These are phyloP conservation scores for Pyrrhoderma noxium DNA, from an alignment of 1,284 basidiomycete genomes.

Conservation along the genomic window DNA sequence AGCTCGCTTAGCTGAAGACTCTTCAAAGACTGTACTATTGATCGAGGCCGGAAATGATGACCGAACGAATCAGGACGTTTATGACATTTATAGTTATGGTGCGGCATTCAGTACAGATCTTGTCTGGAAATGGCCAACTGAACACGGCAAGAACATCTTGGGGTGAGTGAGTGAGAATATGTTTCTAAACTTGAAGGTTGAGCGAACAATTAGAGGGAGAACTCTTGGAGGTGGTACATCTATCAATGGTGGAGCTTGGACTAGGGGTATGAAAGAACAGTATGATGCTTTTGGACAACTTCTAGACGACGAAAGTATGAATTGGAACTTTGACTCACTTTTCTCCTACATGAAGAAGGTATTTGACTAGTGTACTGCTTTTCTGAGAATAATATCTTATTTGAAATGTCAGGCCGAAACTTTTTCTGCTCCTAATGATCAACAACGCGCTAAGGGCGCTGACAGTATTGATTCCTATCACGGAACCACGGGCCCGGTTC, in stretches of 20 bases:
- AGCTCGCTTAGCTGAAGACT: constrained; percentile 50
- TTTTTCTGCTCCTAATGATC: constrained; percentile 24
- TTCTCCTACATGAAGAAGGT: constrained; percentile 43
- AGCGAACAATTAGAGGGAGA: constrained; percentile 35
- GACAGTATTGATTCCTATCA: constrained; percentile 26
- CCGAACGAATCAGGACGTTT: constrained; percentile 38
- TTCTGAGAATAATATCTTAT: not conserved
- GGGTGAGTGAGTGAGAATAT: constrained; percentile 30
- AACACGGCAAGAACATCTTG: constrained; percentile 37
- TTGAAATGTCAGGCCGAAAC: not conserved
- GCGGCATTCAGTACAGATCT: constrained; percentile 39
- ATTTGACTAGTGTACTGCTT: not conserved
- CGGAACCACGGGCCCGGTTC: constrained; percentile 31
- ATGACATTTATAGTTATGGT: constrained; percentile 43
- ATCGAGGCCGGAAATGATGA: constrained; percentile 53
- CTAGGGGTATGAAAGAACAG: constrained; percentile 47
- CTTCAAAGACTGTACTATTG: constrained; percentile 42
- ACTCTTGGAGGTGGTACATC: constrained; percentile 53
- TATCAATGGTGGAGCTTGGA: constrained; percentile 55
- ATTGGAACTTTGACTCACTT: constrained; percentile 53
- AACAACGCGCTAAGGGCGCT: constrained; percentile 29
- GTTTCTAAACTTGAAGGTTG: not conserved
- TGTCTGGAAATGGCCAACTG: constrained; percentile 44
- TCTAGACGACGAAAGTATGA: constrained; percentile 40
- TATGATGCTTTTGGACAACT: constrained; percentile 50